These are phyloP conservation scores for Aspergillus jensenii DNA, from an alignment of 2,329 filamentous ascomycete species.

Conservation along the genomic window DNA sequence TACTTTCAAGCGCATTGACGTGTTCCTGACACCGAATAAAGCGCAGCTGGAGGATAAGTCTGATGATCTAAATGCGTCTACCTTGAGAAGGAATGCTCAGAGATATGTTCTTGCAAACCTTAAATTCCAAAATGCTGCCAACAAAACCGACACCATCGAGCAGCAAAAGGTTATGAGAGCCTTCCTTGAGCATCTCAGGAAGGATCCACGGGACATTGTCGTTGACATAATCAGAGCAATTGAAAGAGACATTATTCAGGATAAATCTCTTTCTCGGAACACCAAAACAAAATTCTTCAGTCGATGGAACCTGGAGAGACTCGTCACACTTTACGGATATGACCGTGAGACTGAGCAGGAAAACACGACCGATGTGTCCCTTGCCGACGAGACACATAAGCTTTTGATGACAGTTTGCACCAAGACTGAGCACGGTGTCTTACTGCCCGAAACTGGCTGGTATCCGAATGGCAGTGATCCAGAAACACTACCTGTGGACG, in stretches of 20 bases:
- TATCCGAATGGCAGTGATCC: conserved; percentile 72
- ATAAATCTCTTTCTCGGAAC: conserved; percentile 69
- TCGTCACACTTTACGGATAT: conserved; percentile 69
- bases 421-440: conserved; percentile 67
- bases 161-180: conserved; percentile 68
- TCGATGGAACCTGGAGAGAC: conserved; percentile 68
- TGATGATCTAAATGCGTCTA: conserved; percentile 69
- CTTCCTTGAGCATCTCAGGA: conserved; percentile 73
- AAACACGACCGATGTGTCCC: conserved; percentile 46
- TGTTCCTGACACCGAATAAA: conserved; percentile 73
- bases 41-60: conserved; percentile 51
- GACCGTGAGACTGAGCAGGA: conserved; percentile 48
- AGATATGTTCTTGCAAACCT: conserved; percentile 78
- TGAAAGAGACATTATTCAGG: conserved; percentile 69
- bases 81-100: conserved; percentile 78
- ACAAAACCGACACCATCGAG: conserved; percentile 78
- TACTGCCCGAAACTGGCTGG: conserved; percentile 76
- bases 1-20: conserved; percentile 75
- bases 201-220: conserved; percentile 74
- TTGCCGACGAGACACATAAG: conserved; percentile 70
- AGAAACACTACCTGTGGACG: conserved; percentile 50
- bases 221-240: conserved; percentile 72
- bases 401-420: conserved; percentile 78
- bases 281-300: conserved; percentile 76
- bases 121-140: conserved; percentile 72